Percentiles rank a stretch among this genome's conserved stretches.
Evolutionary conservation across 352 stramenopile species (phyloP).

Genomic region (Globisporangium orthogonon): DNA sequence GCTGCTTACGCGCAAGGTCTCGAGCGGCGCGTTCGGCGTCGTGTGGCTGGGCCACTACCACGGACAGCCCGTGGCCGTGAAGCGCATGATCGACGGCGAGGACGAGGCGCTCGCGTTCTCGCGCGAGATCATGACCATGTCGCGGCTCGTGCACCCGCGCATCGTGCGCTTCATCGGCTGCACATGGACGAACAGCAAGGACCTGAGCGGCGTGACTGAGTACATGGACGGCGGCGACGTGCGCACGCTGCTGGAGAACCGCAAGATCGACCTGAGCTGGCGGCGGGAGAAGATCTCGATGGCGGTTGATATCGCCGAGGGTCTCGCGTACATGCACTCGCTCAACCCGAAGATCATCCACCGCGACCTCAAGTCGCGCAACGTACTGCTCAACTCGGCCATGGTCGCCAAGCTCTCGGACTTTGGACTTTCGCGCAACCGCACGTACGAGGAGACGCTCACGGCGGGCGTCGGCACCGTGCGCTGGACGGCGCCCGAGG

Average conservation of each 20-base stretch:
- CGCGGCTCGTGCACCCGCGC: slow-evolving; percentile 68
- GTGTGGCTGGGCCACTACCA: slow-evolving; percentile 87
- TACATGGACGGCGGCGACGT: slow-evolving; percentile 86
- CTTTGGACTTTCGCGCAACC: slow-evolving; percentile 77
- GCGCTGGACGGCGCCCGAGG: slow-evolving; percentile 81
- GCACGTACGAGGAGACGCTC: slow-evolving; percentile 82
- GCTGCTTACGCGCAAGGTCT: slow-evolving; percentile 77
- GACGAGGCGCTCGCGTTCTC: slow-evolving; percentile 73
- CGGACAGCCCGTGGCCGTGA: slow-evolving; percentile 77
- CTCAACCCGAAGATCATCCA: slow-evolving; percentile 80
- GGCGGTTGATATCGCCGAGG: slow-evolving; percentile 75
- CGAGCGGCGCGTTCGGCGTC: slow-evolving; percentile 73
- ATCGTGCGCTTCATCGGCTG: slow-evolving; percentile 84
- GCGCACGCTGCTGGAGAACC: slow-evolving; percentile 74
- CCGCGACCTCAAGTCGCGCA: slow-evolving; percentile 79
- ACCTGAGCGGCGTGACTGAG: slow-evolving; percentile 75
- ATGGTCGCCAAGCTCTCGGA: slow-evolving; percentile 84
- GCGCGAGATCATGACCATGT: slow-evolving; percentile 82
- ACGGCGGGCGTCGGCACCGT: slow-evolving; percentile 79
- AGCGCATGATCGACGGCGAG: slow-evolving; percentile 82
- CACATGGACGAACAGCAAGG: slow-evolving; percentile 75
- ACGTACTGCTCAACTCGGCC: slow-evolving; percentile 70
- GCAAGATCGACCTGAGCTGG: slow-evolving; percentile 78
- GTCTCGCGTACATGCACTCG: slow-evolving; percentile 82
- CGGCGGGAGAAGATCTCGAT: slow-evolving; percentile 81